phyloP scores from a whole-genome alignment of 169 alveolate genomes.

The Cryptosporidium ryanae region DNA sequence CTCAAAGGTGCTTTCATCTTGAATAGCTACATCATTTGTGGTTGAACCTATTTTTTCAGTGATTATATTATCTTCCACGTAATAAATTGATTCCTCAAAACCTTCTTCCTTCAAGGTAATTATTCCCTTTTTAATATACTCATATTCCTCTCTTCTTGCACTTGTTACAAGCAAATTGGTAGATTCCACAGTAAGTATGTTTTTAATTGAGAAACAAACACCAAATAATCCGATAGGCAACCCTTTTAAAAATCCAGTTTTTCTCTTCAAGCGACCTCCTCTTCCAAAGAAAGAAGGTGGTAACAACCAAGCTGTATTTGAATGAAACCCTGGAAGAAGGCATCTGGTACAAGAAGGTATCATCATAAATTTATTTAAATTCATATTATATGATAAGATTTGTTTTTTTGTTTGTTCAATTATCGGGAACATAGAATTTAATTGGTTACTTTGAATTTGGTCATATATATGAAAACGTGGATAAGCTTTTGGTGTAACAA shows the following conservation, averaged over 20 bases:
- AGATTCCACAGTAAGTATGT: constrained; percentile 62
- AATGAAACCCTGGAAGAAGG: constrained; percentile 64
- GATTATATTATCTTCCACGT: constrained; percentile 15
- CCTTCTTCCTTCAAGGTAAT: constrained; percentile 32
- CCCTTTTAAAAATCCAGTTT: constrained; percentile 35
- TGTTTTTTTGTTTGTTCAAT: no score
- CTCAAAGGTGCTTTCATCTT: background rate
- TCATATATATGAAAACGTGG: constrained; percentile 20
- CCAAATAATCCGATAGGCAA: constrained; percentile 21
- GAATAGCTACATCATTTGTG: background rate
- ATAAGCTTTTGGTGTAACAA: background rate
- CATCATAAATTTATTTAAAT: background rate
- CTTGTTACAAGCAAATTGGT: constrained; percentile 28
- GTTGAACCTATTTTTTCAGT: background rate
- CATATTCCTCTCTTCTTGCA: constrained; percentile 28
- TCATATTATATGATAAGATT: background rate
- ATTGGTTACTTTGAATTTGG: constrained; percentile 1
- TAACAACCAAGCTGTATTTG: constrained; percentile 62
- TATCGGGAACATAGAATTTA: background rate
- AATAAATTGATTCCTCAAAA: constrained; percentile 33
- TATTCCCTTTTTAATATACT: constrained; percentile 28
- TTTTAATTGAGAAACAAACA: constrained; percentile 30
- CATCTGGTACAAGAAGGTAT: constrained; percentile 60
- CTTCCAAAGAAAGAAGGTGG: constrained; percentile 63
- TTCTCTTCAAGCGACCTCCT: constrained; percentile 44